Evolutionary conservation across 208 protist species (phyloP).

Genomic region (Porcisia hertigi): DNA sequence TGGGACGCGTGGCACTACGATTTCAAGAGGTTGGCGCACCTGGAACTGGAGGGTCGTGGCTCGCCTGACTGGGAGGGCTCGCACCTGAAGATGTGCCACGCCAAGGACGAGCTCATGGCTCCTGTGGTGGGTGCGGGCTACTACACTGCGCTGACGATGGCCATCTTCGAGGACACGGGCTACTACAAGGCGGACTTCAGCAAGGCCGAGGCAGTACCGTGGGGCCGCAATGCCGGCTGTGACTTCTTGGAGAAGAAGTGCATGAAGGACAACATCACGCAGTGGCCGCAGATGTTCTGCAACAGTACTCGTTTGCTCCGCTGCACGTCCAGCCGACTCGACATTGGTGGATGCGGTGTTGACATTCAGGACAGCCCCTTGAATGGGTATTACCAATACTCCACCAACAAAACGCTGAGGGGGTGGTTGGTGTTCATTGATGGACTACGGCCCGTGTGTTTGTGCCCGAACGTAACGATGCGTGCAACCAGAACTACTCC

Average conservation of each 20-base stretch:
- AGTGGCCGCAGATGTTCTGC: no score
- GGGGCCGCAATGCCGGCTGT: conserved; percentile 69
- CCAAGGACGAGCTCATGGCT: conserved; percentile 87
- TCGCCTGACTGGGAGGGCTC: conserved; percentile 56
- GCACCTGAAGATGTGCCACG: conserved; percentile 86
- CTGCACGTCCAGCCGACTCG: no score
- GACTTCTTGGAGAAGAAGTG: conserved; percentile 49
- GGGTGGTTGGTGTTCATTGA: no score
- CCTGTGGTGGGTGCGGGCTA: no score
- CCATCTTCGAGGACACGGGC: conserved; percentile 73
- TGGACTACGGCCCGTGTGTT: conserved; percentile 1
- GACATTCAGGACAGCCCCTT: no score
- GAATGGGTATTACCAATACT: conserved; percentile 36
- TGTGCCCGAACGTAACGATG: rapidly evolving
- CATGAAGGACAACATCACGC: conserved; percentile 22
- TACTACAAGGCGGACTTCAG: conserved; percentile 76
- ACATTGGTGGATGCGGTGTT: no score
- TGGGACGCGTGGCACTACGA: conserved; percentile 59
- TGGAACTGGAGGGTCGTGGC: conserved; percentile 77
- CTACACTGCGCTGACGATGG: conserved; percentile 80
- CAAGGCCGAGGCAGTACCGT: conserved; percentile 71
- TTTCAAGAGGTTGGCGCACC: conserved; percentile 47
- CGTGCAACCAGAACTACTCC: background rate
- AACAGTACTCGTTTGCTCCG: no score
- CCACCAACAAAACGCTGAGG: no score